Evolutionary conservation across 257 asterid species (phyloP).

Genomic region (Forsythia viridissima): DNA sequence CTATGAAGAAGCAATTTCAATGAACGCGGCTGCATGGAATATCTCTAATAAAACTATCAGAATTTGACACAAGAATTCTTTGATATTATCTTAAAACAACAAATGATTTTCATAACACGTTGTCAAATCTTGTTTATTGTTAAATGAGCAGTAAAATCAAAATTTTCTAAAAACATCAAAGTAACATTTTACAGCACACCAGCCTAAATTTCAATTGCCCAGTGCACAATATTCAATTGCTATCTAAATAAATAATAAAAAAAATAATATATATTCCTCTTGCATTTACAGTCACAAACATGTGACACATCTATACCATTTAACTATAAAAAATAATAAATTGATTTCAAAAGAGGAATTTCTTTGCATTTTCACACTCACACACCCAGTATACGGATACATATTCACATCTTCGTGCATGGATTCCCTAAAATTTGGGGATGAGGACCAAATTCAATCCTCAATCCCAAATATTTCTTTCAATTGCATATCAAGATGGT

Average conservation of each 20-base stretch:
- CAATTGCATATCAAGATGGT: neutral
- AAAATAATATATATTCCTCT: neutral
- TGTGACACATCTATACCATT: neutral
- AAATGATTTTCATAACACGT: too few relatives aligned
- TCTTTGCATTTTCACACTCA: neutral
- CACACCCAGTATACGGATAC: neutral
- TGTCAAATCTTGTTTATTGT: neutral
- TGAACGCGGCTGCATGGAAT: neutral
- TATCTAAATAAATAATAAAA: neutral
- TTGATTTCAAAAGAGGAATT: neutral
- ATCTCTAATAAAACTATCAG: too few relatives aligned
- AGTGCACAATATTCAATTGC: neutral
- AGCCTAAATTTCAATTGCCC: neutral
- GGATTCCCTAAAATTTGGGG: neutral
- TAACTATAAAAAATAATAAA: neutral
- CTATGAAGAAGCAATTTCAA: neutral
- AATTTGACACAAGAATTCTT: too few relatives aligned
- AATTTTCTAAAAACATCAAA: too few relatives aligned
- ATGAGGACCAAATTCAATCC: neutral
- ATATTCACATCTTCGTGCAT: neutral
- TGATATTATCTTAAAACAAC: too few relatives aligned
- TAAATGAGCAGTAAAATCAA: too few relatives aligned
- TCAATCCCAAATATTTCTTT: neutral
- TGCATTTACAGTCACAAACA: neutral
- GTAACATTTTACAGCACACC: neutral